Evolutionary conservation across 2,329 filamentous ascomycete genomes (phyloP).

Genomic region (Diaporthe caulivora): DNA sequence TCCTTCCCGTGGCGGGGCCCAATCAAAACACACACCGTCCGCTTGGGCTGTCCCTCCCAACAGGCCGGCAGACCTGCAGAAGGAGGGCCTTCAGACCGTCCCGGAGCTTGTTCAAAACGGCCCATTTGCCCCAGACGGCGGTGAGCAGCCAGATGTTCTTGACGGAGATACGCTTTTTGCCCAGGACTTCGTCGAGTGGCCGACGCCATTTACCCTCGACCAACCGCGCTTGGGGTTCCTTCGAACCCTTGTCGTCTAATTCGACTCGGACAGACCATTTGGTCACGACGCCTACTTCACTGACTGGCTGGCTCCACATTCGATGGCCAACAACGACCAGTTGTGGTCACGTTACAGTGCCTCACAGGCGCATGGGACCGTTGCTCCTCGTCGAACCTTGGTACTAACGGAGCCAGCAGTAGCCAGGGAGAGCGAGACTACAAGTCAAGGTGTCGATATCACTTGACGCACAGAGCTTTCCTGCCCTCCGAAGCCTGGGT

Average conservation of each 20-base stretch:
- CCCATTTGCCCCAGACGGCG: slow-evolving; percentile 11
- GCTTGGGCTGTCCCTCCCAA: slow-evolving; percentile 24
- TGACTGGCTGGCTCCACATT: slow-evolving; percentile 10
- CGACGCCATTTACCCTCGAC: slow-evolving; percentile 19
- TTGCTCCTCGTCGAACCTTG: slow-evolving; percentile 14
- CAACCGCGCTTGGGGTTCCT: slow-evolving; percentile 18
- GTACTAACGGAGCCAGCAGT: slow-evolving; percentile 10
- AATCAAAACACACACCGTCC: slow-evolving; percentile 20
- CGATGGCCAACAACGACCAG: slow-evolving; percentile 24
- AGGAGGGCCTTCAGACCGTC: background rate
- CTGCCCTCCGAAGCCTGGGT: background rate
- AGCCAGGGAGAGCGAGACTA: slow-evolving; percentile 6
- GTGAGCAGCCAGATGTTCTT: slow-evolving; percentile 5
- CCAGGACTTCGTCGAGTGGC: background rate
- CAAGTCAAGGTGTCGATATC: slow-evolving; percentile 24
- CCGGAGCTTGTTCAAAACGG: slow-evolving; percentile 11
- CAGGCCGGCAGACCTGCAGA: background rate
- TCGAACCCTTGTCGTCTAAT: slow-evolving; percentile 15
- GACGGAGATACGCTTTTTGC: background rate
- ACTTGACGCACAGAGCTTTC: slow-evolving; percentile 2
- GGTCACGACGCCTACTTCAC: slow-evolving; percentile 4
- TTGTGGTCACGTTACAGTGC: slow-evolving; percentile 32
- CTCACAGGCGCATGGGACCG: slow-evolving; percentile 25
- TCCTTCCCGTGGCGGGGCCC: slow-evolving; percentile 9
- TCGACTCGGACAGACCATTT: background rate